A percentile compares a stretch with the other conserved stretches of the same genome.
These are phyloP conservation scores for Cyclaneusma minus DNA, from an alignment of 2,329 filamentous ascomycete species.

Conservation along the genomic window DNA sequence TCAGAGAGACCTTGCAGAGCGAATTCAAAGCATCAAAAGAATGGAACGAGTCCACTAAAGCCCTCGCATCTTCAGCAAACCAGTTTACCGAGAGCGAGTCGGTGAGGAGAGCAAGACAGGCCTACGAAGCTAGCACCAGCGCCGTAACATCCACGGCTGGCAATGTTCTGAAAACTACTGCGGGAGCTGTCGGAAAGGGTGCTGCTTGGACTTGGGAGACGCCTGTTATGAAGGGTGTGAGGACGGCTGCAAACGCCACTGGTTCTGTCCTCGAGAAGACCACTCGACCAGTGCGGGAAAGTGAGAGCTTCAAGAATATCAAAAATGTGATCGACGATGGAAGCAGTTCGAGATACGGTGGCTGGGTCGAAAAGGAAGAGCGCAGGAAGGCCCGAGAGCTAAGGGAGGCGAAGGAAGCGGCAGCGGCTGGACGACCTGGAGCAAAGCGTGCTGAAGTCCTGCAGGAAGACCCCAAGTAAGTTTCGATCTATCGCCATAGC, in stretches of 20 bases:
- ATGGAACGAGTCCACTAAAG: slow-evolving; percentile 98
- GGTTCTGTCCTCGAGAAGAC: slow-evolving; percentile 82
- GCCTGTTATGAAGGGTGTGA: slow-evolving; percentile 75
- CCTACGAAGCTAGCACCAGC: slow-evolving; percentile 74
- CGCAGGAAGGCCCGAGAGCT: slow-evolving; percentile 63
- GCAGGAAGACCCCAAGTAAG: slow-evolving; percentile 80
- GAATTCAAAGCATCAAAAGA: slow-evolving; percentile 97
- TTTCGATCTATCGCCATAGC: slow-evolving; percentile 10
- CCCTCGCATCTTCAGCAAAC: slow-evolving; percentile 74
- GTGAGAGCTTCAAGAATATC: slow-evolving; percentile 86
- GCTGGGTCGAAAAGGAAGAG: slow-evolving; percentile 95
- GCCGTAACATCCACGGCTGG: slow-evolving; percentile 67
- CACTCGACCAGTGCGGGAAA: slow-evolving; percentile 87
- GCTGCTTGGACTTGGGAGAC: slow-evolving; percentile 98
- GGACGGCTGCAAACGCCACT: slow-evolving; percentile 73
- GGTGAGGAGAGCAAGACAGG: slow-evolving; percentile 70
- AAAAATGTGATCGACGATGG: slow-evolving; percentile 96
- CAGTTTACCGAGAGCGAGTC: slow-evolving; percentile 89
- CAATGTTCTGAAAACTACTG: slow-evolving; percentile 71
- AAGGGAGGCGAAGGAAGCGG: slow-evolving; percentile 45
- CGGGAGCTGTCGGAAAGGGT: slow-evolving; percentile 73
- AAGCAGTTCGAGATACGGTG: slow-evolving; percentile 87
- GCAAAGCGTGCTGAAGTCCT: slow-evolving; percentile 41
- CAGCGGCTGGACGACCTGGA: slow-evolving; percentile 22
- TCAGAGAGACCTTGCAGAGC: slow-evolving; percentile 84